Evolutionary conservation across 1,284 basidiomycete genomes (phyloP).

Genomic region (Mycosarcoma maydis): DNA sequence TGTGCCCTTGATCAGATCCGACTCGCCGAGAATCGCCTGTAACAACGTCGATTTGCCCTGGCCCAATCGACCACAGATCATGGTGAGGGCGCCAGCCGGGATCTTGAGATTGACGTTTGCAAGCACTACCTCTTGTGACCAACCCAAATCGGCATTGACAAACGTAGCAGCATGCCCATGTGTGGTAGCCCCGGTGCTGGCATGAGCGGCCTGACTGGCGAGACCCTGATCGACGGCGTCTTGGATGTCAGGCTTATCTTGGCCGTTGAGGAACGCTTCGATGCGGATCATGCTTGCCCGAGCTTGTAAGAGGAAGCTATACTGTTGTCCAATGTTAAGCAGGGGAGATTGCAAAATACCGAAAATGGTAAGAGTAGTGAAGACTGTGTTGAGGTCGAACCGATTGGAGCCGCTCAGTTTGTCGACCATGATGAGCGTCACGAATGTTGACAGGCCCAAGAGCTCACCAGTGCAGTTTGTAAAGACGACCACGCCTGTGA

Average conservation of each 20-base stretch:
- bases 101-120: conserved; percentile 44
- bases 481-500: conserved; percentile 32
- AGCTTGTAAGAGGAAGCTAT: conserved; percentile 47
- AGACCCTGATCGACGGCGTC: conserved; percentile 9
- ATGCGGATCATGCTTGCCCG: conserved; percentile 52
- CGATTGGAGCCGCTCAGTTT: conserved; percentile 27
- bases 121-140: conserved; percentile 24
- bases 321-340: conserved; percentile 53
- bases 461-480: conserved; percentile 38
- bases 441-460: conserved; percentile 41
- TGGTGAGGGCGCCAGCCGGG: conserved; percentile 35
- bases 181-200: neutral
- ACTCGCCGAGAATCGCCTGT: conserved; percentile 58
- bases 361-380: conserved; percentile 57
- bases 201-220: conserved; percentile 2
- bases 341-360: conserved; percentile 49
- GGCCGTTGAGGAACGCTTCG: conserved; percentile 44
- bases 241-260: conserved; percentile 25
- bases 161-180: conserved; percentile 31
- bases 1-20: conserved; percentile 43
- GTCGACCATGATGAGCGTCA: conserved; percentile 47
- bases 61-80: conserved; percentile 61
- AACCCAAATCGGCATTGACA: conserved; percentile 34
- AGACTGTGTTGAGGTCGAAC: conserved; percentile 52
- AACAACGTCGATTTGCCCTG: conserved; percentile 62